Conservation (phyloP, 2,329 filamentous ascomycete genomes). For the Neoscytalidium dimidiatum region DNA sequence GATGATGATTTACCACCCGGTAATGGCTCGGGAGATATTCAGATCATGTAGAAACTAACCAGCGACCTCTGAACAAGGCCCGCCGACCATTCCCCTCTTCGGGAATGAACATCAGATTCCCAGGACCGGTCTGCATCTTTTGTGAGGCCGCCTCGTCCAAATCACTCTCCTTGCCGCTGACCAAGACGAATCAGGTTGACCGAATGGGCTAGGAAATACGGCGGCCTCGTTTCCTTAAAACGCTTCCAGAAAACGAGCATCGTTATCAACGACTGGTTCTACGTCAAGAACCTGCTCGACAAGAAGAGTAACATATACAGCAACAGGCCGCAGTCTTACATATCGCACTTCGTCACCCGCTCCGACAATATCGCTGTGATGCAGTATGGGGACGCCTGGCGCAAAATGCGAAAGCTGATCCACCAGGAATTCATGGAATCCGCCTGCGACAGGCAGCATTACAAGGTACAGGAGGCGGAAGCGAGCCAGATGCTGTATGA, state of each 20-base stretch:
- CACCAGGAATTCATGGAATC: constrained; percentile 10
- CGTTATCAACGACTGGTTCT: background rate
- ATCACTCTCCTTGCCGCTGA: background rate
- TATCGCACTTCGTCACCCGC: background rate
- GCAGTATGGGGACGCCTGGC: constrained; percentile 8
- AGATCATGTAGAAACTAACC: too few relatives aligned
- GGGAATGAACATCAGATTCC: constrained; percentile 20
- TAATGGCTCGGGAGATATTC: too few relatives aligned
- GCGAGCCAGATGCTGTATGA: constrained; percentile 47
- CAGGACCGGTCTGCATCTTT: constrained; percentile 1
- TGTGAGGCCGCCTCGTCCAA: background rate
- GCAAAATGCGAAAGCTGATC: constrained; percentile 6
- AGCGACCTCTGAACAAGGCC: too few relatives aligned
- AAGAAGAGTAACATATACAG: constrained; percentile 39
- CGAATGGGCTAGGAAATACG: background rate
- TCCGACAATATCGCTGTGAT: background rate
- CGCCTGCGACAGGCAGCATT: constrained; percentile 5
- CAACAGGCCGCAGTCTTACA: background rate
- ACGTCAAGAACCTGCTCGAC: constrained; percentile 40
- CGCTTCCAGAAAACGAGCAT: background rate
- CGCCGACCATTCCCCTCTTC: constrained; percentile 18
- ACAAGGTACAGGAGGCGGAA: constrained; percentile 9
- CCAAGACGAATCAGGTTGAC: background rate
- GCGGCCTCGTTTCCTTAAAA: background rate
- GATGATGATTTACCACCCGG: too few relatives aligned